Evolutionary conservation across 202 grass and related monocot species (phyloP).

Genomic region (Tripidium arundinaceum): DNA sequence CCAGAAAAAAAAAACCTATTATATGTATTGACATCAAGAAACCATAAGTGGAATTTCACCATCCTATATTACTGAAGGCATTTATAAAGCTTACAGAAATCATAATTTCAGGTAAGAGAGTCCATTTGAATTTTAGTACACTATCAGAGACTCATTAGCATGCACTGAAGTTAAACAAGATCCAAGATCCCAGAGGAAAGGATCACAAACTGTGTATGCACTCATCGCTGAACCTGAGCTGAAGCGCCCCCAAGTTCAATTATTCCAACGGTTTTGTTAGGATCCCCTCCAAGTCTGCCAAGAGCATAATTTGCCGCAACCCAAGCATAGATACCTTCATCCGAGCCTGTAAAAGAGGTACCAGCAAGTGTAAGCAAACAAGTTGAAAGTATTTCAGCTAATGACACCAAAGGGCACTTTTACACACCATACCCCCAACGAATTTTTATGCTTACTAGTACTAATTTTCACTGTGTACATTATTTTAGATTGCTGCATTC

Average conservation of each 20-base stretch:
- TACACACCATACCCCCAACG: too few relatives aligned
- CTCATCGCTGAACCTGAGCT: conserved; percentile 56
- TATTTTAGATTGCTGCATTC: not conserved
- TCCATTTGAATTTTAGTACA: conserved; percentile 23
- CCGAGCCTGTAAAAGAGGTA: conserved; percentile 52
- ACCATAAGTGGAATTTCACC: not conserved
- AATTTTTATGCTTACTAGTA: not conserved
- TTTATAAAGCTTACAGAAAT: too few relatives aligned
- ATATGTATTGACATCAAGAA: too few relatives aligned
- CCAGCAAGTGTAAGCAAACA: conserved; percentile 1
- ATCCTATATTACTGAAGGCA: too few relatives aligned
- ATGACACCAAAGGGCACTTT: not conserved
- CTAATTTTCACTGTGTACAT: not conserved
- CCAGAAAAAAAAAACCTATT: not conserved
- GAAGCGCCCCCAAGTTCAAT: conserved; percentile 94
- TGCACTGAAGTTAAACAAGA: conserved; percentile 2
- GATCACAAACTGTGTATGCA: not conserved
- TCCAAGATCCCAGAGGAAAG: not conserved
- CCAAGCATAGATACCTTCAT: conserved; percentile 44
- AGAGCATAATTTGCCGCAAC: too few relatives aligned
- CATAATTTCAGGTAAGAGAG: not conserved
- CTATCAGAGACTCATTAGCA: not conserved
- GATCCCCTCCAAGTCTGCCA: too few relatives aligned
- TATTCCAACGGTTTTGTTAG: conserved; percentile 22
- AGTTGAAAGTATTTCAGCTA: too few relatives aligned